A percentile compares a stretch with the other conserved stretches of the same genome.
Evolutionary conservation across 768 basidiomycete genomes (phyloP).

Genomic region (Agaricus blazei): DNA sequence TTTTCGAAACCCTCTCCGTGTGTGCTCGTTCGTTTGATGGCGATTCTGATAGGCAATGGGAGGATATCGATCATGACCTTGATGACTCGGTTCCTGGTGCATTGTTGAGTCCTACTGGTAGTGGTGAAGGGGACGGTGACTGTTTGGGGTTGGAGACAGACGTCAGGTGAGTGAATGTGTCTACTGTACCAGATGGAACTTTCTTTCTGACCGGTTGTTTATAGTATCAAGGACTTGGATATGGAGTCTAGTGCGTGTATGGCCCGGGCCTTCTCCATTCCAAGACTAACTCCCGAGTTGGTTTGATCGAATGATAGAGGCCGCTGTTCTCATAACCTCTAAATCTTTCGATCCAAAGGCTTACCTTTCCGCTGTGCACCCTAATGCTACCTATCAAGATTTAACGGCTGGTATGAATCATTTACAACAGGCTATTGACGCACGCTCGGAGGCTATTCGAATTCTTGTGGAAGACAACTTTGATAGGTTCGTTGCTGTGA

Average conservation of each 20-base stretch:
- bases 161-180: conserved; percentile 45
- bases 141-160: conserved; percentile 71
- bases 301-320: conserved; percentile 41
- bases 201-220: conserved; percentile 7
- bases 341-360: conserved; percentile 96
- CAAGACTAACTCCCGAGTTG: not conserved
- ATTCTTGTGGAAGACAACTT: conserved; percentile 97
- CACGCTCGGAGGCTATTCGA: conserved; percentile 90
- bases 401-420: conserved; percentile 72
- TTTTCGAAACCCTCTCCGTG: not conserved
- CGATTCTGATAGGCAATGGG: conserved; percentile 64
- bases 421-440: conserved; percentile 77
- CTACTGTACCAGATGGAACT: not conserved
- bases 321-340: conserved; percentile 78
- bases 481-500: conserved; percentile 95
- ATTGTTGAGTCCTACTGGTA: conserved; percentile 47
- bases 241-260: conserved; percentile 67
- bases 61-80: conserved; percentile 81
- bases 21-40: not conserved
- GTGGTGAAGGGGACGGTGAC: conserved; percentile 62
- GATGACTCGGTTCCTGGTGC: conserved; percentile 72
- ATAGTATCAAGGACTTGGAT: conserved; percentile 62
- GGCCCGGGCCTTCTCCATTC: conserved; percentile 6
- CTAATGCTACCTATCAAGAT: conserved; percentile 93
- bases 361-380: conserved; percentile 88